A percentile compares a stretch with the other conserved stretches of the same genome.
phyloP scores from a whole-genome alignment of 225 moss, liverwort and hornwort species.

The Lunularia cruciata region DNA sequence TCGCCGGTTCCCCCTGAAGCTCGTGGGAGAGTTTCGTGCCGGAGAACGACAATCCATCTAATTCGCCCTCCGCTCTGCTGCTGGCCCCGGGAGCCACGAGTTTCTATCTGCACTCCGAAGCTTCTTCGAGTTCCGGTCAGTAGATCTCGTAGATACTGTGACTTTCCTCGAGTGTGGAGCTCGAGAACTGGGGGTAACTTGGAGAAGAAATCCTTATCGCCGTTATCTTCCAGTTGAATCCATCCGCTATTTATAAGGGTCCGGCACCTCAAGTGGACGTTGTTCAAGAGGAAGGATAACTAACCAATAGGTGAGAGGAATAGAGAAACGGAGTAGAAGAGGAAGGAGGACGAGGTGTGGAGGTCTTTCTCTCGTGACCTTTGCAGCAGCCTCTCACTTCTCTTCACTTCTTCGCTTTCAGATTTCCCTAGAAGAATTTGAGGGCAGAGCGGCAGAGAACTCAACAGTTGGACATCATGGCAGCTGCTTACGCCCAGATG shows the following conservation, averaged over 20 bases:
- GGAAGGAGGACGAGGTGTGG: no score
- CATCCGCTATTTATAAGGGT: constrained; percentile 5
- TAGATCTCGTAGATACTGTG: background rate
- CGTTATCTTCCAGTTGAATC: constrained; percentile 4
- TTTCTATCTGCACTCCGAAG: background rate
- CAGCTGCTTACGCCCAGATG: constrained; percentile 40
- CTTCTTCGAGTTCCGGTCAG: background rate
- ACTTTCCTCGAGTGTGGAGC: background rate
- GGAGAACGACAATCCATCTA: background rate
- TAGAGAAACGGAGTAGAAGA: no score
- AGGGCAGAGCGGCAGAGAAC: background rate
- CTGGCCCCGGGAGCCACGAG: background rate
- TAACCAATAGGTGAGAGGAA: background rate
- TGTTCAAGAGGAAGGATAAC: background rate
- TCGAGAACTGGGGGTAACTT: background rate
- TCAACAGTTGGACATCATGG: constrained; percentile 18
- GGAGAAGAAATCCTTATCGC: constrained; percentile 6
- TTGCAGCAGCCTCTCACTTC: background rate
- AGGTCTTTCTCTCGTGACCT: background rate
- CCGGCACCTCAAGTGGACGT: background rate
- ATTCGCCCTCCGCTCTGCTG: background rate
- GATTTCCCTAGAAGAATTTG: background rate
- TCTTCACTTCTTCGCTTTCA: background rate
- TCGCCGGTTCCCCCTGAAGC: background rate
- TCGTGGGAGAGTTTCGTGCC: background rate